Evolutionary conservation across 2,329 filamentous ascomycete species (phyloP), one percentile per base, ranked within the genome.

Genomic region (Verticillium alfalfae): DNA sequence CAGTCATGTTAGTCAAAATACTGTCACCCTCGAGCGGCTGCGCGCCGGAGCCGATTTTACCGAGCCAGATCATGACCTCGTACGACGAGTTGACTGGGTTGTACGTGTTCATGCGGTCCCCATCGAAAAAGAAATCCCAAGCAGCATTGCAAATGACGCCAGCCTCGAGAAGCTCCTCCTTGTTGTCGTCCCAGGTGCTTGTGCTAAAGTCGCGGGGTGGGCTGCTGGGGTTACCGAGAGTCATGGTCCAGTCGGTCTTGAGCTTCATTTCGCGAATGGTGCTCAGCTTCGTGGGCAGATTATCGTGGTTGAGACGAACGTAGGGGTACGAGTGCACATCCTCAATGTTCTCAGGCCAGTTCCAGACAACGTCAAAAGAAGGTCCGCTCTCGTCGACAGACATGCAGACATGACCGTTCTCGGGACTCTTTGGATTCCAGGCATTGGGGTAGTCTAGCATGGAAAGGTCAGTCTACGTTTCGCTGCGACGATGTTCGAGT

Each of bases 1-100:
- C 61, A 8, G 63, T 69, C 52, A 69, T 68, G 63, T 67, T 69
- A 38, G 65, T 69, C 34, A 65, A 58, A 39, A 66, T 64, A 41
- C 64, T 63, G 49, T 64, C 60, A 57, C 65, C 69, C 34, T 70
- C 70, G 31, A 73, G 60, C 12, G 71, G 71, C 34, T 68, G 63
- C 4, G 71, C 67, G n/a, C 45, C 45, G 34, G 66, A 26, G 16
- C 72, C 72, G 38, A 71, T 64, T 36, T 57, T 66, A 8, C 70
- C 72, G 3, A 73, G 64, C 72, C 72, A 73, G 39, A 73, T 66
- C 72, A 73, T 73, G 58, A 73, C 70, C 63, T 73, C 72, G 41
- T 68, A 71, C 58, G 66, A 67, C 13, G 72, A 69, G 36, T 66
- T 65, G 31, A 67, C 68, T 45, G 71, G 70, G 58, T 66, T 67